Conservation (phyloP, 352 stramenopile species). For the Phytophthora pluvialis region DNA sequence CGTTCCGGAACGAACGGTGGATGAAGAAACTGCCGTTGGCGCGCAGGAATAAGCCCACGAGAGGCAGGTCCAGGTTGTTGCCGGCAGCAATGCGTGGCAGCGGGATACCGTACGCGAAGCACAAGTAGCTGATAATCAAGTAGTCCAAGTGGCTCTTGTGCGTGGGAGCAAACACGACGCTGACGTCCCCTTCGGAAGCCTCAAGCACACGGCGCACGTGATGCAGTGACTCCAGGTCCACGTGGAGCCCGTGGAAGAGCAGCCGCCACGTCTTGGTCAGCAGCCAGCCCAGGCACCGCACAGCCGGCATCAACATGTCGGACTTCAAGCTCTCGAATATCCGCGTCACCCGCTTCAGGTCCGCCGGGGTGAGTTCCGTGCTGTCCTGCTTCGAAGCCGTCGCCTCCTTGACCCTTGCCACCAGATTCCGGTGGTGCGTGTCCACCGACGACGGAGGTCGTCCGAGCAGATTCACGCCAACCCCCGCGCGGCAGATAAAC, state of each 20-base stretch:
- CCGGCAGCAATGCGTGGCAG: conserved; percentile 85
- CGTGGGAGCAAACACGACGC: conserved; percentile 86
- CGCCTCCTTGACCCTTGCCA: conserved; percentile 40
- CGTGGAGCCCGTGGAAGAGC: conserved; percentile 74
- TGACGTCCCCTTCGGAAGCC: conserved; percentile 54
- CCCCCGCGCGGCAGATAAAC: conserved; percentile 66
- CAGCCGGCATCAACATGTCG: conserved; percentile 77
- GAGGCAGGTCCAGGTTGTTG: conserved; percentile 87
- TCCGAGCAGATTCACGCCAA: conserved; percentile 59
- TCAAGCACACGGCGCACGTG: conserved; percentile 62
- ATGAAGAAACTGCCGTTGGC: conserved; percentile 93
- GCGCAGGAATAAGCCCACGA: conserved; percentile 83
- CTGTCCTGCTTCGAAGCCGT: conserved; percentile 1
- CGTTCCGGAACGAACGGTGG: conserved; percentile 75
- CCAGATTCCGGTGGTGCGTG: conserved; percentile 51
- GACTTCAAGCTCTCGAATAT: conserved; percentile 77
- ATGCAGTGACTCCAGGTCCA: conserved; percentile 72
- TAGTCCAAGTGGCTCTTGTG: conserved; percentile 93
- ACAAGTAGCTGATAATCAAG: conserved; percentile 91
- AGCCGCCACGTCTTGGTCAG: conserved; percentile 83
- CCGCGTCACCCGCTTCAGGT: conserved; percentile 44
- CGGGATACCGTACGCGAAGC: conserved; percentile 88
- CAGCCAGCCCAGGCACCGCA: conserved; percentile 78
- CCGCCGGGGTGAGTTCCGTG: conserved; percentile 26
- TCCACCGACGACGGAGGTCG: conserved; percentile 44